Evolutionary conservation across 148 eudicot species (phyloP), one percentile per base, ranked within the genome.

Genomic region (Chenopodium berlandieri): DNA sequence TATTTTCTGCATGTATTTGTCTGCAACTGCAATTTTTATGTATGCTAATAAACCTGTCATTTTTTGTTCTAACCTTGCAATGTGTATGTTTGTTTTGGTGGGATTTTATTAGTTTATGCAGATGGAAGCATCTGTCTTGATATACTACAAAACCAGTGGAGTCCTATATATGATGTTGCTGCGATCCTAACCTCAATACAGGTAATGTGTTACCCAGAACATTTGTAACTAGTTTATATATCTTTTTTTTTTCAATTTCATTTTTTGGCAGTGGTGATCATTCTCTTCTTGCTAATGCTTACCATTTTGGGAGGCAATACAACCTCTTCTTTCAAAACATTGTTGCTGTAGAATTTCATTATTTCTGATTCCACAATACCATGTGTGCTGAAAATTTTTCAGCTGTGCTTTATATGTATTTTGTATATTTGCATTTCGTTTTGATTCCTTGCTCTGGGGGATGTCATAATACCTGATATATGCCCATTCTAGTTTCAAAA

Each of bases 111-210:
- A 92, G 97, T 91, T 75, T 92, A 92, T 83, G 97, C 97, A 19
- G 97, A 91, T 87, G 97, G 97, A 79, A 92, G 97, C 85, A 92
- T 92, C 67, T 92, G 97, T 87, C 86, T 92, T 87, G 97, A 92
- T 80, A 92, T 92, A 73, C 89, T 92, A 69, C 97, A 92, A 86
- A 92, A 92, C 75, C 97, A 92, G 82, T 92, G 97, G 96, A 92
- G 96, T 83, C 96, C 96, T 46, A 92, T 92, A 25, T 92, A 92
- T 88, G 96, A 92, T 81, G 96, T 89, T 78, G 96, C 96, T 67
- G 96, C 96, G 68, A 91, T 92, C 85, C 90, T 92, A 75, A 92
- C 96, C 25, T 92, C 96, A 75, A 87, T 92, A 58, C 96, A 92
- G 96, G 96, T 92, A 75, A 69, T 14, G 56, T 32, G 32, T 60